A percentile compares a stretch with the other conserved stretches of the same genome.
phyloP scores from a whole-genome alignment of 1,284 basidiomycete species.

The Amylostereum areolatum region DNA sequence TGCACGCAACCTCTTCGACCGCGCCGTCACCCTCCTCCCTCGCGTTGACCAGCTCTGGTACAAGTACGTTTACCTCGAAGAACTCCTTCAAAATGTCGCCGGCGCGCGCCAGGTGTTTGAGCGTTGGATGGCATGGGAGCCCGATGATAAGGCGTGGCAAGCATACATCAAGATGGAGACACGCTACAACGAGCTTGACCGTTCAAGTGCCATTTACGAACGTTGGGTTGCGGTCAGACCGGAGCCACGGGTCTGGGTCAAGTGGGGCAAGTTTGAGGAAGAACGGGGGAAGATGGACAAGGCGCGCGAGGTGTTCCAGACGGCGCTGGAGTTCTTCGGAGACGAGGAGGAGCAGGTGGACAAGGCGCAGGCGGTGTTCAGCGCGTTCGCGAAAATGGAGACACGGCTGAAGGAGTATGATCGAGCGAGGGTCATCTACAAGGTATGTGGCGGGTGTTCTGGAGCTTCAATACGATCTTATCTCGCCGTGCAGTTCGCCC shows the following conservation, averaged over 20 bases:
- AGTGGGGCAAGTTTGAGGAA: constrained; percentile 97
- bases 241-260: constrained; percentile 94
- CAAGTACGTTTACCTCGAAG: constrained; percentile 98
- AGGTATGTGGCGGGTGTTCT: constrained; percentile 42
- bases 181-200: constrained; percentile 87
- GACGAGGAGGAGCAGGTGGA: constrained; percentile 97
- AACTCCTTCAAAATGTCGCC: constrained; percentile 91
- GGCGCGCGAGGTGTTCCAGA: constrained; percentile 94
- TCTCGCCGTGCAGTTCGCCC: constrained; percentile 64
- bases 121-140: constrained; percentile 99
- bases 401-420: constrained; percentile 94
- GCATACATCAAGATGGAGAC: constrained; percentile 97
- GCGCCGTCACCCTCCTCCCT: constrained; percentile 92
- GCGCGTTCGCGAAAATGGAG: constrained; percentile 98
- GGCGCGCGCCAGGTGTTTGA: constrained; percentile 98
- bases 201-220: constrained; percentile 92
- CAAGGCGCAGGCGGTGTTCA: constrained; percentile 95
- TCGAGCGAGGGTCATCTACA: constrained; percentile 94
- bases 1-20: constrained; percentile 95
- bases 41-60: constrained; percentile 96
- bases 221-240: constrained; percentile 92
- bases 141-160: constrained; percentile 99
- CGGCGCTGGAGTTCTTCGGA: constrained; percentile 94
- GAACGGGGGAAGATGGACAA: constrained; percentile 85
- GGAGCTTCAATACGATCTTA: constrained; percentile 3